Percentiles rank a stretch among this genome's conserved stretches.
phyloP scores from a whole-genome alignment of 1,139 yeast species.

The Zygosaccharomyces sapae region DNA sequence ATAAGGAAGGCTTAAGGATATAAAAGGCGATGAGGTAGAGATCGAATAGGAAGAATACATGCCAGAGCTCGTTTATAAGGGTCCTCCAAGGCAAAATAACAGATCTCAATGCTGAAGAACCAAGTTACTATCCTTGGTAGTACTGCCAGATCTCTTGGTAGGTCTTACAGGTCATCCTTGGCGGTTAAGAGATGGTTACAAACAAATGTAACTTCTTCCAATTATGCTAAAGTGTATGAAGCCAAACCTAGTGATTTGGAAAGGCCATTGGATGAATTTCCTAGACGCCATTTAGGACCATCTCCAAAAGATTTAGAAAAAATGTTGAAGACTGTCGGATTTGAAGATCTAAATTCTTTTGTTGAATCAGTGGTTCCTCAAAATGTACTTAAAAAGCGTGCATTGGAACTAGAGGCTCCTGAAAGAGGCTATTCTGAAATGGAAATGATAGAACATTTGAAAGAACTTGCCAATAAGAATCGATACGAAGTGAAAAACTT shows the following conservation, averaged over 20 bases:
- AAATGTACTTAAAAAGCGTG: slow-evolving; percentile 65
- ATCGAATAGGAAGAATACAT: background rate
- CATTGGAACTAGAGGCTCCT: slow-evolving; percentile 51
- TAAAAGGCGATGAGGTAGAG: slow-evolving; percentile 1
- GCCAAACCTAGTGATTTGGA: slow-evolving; percentile 17
- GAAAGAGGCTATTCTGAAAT: slow-evolving; percentile 73
- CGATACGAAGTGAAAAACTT: slow-evolving; percentile 60
- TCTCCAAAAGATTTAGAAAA: slow-evolving; percentile 53
- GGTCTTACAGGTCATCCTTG: background rate
- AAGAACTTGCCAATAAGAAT: slow-evolving; percentile 69
- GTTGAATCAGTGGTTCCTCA: slow-evolving; percentile 72
- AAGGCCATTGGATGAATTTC: slow-evolving; percentile 67
- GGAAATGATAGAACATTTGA: slow-evolving; percentile 68
- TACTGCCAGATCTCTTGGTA: background rate
- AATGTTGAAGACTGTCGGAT: slow-evolving; percentile 68
- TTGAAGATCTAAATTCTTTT: slow-evolving; percentile 64
- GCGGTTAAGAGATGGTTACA: slow-evolving; percentile 1
- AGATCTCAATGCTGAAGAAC: background rate
- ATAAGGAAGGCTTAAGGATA: slow-evolving; percentile 4
- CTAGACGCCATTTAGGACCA: slow-evolving; percentile 90
- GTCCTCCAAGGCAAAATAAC: background rate
- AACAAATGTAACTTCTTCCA: slow-evolving; percentile 23
- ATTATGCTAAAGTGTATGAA: slow-evolving; percentile 22
- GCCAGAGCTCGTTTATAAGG: background rate
- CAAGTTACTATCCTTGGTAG: background rate